Conservation (phyloP, 306 rosid genomes). For the Rosa chinensis region DNA sequence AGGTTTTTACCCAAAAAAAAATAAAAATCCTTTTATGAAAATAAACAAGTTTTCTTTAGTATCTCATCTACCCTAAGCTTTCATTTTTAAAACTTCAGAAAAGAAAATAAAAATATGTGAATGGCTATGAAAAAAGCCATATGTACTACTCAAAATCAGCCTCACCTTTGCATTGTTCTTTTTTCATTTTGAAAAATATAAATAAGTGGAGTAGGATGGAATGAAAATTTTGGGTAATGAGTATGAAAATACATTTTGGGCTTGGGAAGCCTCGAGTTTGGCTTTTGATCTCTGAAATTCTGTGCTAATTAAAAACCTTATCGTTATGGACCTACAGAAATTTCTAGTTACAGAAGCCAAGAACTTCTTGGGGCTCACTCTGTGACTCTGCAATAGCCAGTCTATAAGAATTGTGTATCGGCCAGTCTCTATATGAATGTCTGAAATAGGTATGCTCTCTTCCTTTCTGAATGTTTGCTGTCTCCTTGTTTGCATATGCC, state of each 20-base stretch:
- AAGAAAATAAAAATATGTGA: too few relatives aligned
- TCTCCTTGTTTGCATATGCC: conserved; percentile 32
- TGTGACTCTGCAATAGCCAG: not conserved
- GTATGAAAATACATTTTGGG: not conserved
- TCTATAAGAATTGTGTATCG: not conserved
- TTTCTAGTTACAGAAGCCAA: not conserved
- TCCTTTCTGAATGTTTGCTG: conserved; percentile 5
- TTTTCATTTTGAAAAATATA: too few relatives aligned
- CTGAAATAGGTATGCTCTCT: conserved; percentile 5
- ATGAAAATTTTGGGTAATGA: too few relatives aligned
- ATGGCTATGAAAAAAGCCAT: too few relatives aligned
- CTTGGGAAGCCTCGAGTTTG: not conserved
- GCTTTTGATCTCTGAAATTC: not conserved
- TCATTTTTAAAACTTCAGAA: too few relatives aligned
- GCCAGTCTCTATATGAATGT: not conserved
- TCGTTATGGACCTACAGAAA: not conserved
- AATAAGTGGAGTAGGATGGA: too few relatives aligned
- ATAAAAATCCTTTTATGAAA: too few relatives aligned
- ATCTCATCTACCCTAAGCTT: too few relatives aligned
- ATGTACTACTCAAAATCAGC: too few relatives aligned
- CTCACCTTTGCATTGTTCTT: too few relatives aligned
- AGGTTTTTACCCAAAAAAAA: too few relatives aligned
- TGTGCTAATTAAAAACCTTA: not conserved
- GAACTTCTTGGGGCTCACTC: not conserved
- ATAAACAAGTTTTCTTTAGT: too few relatives aligned